Conservation (phyloP, 208 protist genomes). For the Angomonas ambiguus region DNA sequence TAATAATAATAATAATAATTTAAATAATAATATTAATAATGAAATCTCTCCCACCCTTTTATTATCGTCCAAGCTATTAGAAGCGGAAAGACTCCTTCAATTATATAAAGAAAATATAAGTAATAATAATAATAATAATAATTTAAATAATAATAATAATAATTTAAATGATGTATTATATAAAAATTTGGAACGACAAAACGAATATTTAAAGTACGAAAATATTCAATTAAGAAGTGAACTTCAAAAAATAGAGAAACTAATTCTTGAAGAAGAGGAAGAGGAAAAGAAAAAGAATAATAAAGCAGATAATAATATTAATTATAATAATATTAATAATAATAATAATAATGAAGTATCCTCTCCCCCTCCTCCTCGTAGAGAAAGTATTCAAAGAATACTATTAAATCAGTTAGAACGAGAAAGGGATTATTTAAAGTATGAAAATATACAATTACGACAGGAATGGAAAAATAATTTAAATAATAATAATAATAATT, state of each 20-base stretch:
- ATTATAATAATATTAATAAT: constrained; percentile 4
- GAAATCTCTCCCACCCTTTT: not conserved
- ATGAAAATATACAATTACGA: not conserved
- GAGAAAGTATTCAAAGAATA: too few species aligned
- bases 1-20: constrained; percentile 11
- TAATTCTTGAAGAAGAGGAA: not conserved
- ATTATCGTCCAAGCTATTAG: not conserved
- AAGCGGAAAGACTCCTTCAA: not conserved
- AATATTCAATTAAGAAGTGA: not conserved
- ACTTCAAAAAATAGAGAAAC: constrained; percentile 5
- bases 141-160: constrained; percentile 9
- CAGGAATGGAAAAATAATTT: not conserved
- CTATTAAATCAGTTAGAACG: too few species aligned
- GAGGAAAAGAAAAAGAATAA: not conserved
- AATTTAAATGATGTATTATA: not conserved
- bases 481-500: constrained; percentile 7
- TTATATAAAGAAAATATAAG: not conserved
- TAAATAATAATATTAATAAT: not conserved
- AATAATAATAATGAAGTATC: too few species aligned
- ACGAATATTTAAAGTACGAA: not conserved
- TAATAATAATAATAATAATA: constrained; percentile 8
- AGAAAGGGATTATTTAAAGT: not conserved
- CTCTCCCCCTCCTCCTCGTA: too few species aligned
- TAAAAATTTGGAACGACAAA: constrained; percentile 1
- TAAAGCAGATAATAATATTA: not conserved